These are phyloP conservation scores for Dactylonectria estremocensis DNA, from an alignment of 2,329 filamentous ascomycete genomes.

Conservation along the genomic window DNA sequence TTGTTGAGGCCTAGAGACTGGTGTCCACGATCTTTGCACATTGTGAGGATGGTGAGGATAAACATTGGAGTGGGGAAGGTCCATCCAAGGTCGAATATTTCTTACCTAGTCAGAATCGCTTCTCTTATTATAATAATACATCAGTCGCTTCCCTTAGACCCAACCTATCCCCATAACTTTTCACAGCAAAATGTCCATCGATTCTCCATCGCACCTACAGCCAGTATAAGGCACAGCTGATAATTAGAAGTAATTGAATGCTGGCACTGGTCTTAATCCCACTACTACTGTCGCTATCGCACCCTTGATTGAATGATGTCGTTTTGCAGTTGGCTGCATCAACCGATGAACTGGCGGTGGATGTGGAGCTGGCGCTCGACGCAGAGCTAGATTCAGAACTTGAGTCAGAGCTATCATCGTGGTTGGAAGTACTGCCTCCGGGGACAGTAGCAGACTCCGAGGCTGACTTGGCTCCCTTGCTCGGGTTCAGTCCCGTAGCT, in stretches of 20 bases:
- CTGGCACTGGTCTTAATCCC: slow-evolving; percentile 52
- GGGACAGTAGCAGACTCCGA: slow-evolving; percentile 40
- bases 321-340: slow-evolving; percentile 53
- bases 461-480: slow-evolving; percentile 56
- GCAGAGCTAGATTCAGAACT: slow-evolving; percentile 45
- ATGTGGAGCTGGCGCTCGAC: slow-evolving; percentile 35
- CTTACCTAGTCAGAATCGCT: too few relatives aligned
- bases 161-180: neutral
- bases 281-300: slow-evolving; percentile 47
- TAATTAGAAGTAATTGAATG: slow-evolving; percentile 55
- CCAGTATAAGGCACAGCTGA: slow-evolving; percentile 53
- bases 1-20: too few relatives aligned
- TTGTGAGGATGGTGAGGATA: too few relatives aligned
- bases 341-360: slow-evolving; percentile 30
- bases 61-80: too few relatives aligned
- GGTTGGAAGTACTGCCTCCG: slow-evolving; percentile 31
- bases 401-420: slow-evolving; percentile 20
- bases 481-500: slow-evolving; percentile 84
- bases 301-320: slow-evolving; percentile 59
- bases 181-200: too few relatives aligned
- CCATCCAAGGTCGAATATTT: too few relatives aligned
- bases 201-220: slow-evolving; percentile 37
- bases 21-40: too few relatives aligned
- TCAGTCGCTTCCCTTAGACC: too few relatives aligned
- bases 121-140: too few relatives aligned